Evolutionary conservation across 2,329 filamentous ascomycete species (phyloP), one percentile per base, ranked within the genome.

Genomic region (Ciborinia camelliae): DNA sequence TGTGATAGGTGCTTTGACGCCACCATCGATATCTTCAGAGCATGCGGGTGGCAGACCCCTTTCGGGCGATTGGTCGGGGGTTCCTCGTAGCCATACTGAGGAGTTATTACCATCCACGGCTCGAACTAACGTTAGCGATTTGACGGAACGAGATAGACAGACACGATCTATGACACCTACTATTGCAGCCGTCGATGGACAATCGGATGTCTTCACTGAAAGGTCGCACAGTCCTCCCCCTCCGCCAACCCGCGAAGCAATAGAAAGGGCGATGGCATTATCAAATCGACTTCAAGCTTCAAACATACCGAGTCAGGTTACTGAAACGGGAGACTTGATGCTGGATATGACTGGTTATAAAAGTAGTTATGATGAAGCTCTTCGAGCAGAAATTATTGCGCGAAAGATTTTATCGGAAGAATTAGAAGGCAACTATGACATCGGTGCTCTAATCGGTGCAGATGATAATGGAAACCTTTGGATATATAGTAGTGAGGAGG

Each of bases 401-500:
- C 86, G 95, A 28, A 95, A 94, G 75, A 92, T 99, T 59, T 83
- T 99, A 15, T 89, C 92, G 0, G 92, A 99, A 74, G 94, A 98
- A 77, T 79, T 98, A 18, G 91, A 97, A 72, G 95, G 93, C 28
- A 92, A 94, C 74, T 97, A 97, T 76, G 95, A 99, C 75, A 96
- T 99, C 71, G 95, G 95, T 7, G 90, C 94, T 2, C 82, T 99
- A 37, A 97, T 99, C 71, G 95, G 93, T 15, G 94, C 95, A 52
- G 95, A 99, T 74, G 92, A 96, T 73, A 87, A 95, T 66, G 95
- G 95, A 8, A 99, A 99, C 73, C 82, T 99, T n/a, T 98, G 95
- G 94, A 98, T 99, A 70, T 99, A 99, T 79, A 95, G 92, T 78
- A 98, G 93, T 72, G 93, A 98, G 76, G 93, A 97, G 74, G 92